Evolutionary conservation across 164 flowering plant species (phyloP).

Genomic region (Magnolia kwangsiensis): DNA sequence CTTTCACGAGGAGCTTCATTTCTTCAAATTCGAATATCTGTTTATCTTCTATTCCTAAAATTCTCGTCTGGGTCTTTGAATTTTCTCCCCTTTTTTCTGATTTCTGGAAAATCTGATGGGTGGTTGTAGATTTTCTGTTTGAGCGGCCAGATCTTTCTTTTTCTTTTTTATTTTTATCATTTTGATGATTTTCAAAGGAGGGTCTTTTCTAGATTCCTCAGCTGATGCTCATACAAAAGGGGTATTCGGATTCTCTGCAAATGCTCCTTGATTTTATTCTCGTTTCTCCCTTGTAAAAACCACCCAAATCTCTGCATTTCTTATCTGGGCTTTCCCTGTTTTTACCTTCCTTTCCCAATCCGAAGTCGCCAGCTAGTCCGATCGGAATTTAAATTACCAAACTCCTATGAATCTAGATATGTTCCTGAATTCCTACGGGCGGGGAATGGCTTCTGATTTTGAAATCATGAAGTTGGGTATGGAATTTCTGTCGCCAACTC

Average conservation of each 20-base stretch:
- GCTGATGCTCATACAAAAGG: constrained; percentile 28
- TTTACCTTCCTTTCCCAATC: neutral
- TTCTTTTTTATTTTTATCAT: constrained; percentile 23
- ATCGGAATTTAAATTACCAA: neutral
- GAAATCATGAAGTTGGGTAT: constrained; percentile 50
- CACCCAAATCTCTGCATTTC: constrained; percentile 20
- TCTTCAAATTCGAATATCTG: constrained; percentile 1
- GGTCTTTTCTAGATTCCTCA: constrained; percentile 44
- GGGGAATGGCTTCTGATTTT: constrained; percentile 12
- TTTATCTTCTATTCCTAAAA: neutral
- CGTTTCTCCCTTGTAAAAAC: constrained; percentile 18
- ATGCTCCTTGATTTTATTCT: constrained; percentile 29
- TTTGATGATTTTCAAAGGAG: constrained; percentile 26
- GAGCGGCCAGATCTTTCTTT: constrained; percentile 18
- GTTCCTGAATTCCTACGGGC: neutral
- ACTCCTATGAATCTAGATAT: neutral
- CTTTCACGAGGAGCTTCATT: neutral
- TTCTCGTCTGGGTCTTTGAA: constrained; percentile 15
- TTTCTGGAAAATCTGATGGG: neutral
- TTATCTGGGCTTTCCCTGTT: constrained; percentile 10
- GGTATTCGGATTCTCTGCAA: constrained; percentile 37
- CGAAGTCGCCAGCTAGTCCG: neutral
- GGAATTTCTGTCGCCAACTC: constrained; percentile 38
- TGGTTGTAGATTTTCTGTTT: constrained; percentile 24
- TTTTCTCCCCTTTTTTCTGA: constrained; percentile 12